phyloP scores from a whole-genome alignment of 163 green algal species.

The Prototheca wickerhamii region DNA sequence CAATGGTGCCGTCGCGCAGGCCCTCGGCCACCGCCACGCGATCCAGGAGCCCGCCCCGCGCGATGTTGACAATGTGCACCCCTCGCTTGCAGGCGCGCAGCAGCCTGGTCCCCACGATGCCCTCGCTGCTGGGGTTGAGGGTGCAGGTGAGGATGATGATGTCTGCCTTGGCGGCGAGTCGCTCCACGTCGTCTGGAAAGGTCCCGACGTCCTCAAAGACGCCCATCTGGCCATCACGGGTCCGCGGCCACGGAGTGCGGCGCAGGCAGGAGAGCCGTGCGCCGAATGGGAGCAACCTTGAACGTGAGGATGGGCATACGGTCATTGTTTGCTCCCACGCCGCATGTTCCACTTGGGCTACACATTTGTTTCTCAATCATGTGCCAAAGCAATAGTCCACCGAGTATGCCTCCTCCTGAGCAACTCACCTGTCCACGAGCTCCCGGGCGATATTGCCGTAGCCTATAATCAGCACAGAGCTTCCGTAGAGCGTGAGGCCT shows the following conservation, averaged over 20 bases:
- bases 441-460: conserved; percentile 54
- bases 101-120: conserved; percentile 32
- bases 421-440: conserved; percentile 35
- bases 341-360: no score
- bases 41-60: conserved; percentile 50
- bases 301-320: no score
- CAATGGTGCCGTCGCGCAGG: conserved; percentile 34
- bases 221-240: not conserved
- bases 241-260: not conserved
- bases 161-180: conserved; percentile 25
- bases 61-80: conserved; percentile 42
- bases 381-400: no score
- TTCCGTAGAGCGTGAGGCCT: conserved; percentile 40
- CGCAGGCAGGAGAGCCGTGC: conserved; percentile 1
- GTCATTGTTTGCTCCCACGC: no score
- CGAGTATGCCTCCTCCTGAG: not conserved
- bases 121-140: conserved; percentile 10
- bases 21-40: conserved; percentile 34
- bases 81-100: conserved; percentile 37
- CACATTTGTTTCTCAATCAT: no score
- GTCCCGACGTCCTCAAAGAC: conserved; percentile 15
- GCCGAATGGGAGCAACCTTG: not conserved
- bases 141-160: conserved; percentile 34
- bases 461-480: conserved; percentile 41
- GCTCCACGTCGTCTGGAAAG: conserved; percentile 18